Conservation (phyloP, 306 rosid species). For the Quercus berberidifolia region DNA sequence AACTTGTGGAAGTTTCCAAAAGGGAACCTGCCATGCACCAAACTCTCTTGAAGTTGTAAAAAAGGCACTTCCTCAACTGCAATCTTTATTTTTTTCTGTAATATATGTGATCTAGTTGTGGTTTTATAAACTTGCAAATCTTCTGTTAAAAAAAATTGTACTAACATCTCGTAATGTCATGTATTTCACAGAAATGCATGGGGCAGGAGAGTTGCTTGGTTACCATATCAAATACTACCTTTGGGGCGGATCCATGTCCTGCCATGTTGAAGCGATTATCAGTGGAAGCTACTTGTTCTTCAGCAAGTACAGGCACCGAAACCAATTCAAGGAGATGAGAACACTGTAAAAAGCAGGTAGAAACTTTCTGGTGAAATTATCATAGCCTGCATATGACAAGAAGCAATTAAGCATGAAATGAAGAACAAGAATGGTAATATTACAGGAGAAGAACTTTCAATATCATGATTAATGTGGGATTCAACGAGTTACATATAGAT, state of each 20-base stretch:
- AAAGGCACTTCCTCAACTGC: slow-evolving; percentile 25
- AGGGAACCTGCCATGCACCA: slow-evolving; percentile 37
- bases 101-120: background rate
- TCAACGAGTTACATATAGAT: background rate
- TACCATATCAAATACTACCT: slow-evolving; percentile 17
- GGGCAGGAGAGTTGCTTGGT: slow-evolving; percentile 37
- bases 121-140: background rate
- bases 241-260: slow-evolving; percentile 43
- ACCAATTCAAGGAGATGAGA: slow-evolving; percentile 25
- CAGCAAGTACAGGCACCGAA: slow-evolving; percentile 13
- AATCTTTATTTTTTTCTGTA: background rate
- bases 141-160: background rate
- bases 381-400: background rate
- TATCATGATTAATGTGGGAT: background rate
- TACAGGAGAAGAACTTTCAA: slow-evolving; percentile 4
- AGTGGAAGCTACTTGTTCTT: slow-evolving; percentile 36
- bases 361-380: background rate
- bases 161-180: background rate
- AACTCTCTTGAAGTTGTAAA: slow-evolving; percentile 31
- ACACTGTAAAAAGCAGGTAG: slow-evolving; percentile 11
- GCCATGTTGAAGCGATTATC: slow-evolving; percentile 30
- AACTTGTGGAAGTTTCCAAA: slow-evolving; percentile 34
- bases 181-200: slow-evolving; percentile 30
- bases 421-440: slow-evolving; percentile 2
- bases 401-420: background rate